Conservation (phyloP, 306 rosid species). For the Cyclanthera cordifolia region DNA sequence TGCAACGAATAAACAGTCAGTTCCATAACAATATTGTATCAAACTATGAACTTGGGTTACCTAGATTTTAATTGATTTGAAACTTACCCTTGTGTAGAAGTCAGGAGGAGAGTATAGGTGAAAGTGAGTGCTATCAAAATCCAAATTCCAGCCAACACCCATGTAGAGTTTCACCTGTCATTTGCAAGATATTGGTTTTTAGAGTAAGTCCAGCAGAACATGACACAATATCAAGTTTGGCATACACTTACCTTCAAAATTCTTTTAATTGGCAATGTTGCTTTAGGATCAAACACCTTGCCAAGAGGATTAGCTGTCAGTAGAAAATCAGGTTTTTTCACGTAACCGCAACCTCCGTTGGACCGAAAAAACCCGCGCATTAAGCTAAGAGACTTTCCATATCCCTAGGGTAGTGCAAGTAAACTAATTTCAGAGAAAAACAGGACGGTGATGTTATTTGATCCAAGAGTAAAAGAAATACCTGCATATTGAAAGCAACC, state of each 20-base stretch:
- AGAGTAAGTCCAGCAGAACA: neutral
- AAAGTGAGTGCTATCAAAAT: conserved; percentile 40
- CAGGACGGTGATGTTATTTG: neutral
- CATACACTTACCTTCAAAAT: conserved; percentile 47
- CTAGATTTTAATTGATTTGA: neutral
- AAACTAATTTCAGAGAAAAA: conserved; percentile 13
- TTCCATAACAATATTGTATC: neutral
- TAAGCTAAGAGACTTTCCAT: conserved; percentile 56
- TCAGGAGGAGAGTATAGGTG: conserved; percentile 74
- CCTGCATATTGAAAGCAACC: conserved; percentile 99
- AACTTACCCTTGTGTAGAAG: conserved; percentile 58
- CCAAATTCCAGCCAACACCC: conserved; percentile 46
- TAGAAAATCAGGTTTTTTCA: conserved; percentile 61
- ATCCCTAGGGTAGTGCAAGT: conserved; percentile 34
- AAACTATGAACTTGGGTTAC: neutral
- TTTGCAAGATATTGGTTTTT: neutral
- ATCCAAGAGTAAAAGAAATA: conserved; percentile 17
- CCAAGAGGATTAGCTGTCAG: conserved; percentile 25
- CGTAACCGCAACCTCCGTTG: conserved; percentile 82
- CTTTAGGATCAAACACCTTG: conserved; percentile 59
- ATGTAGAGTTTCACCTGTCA: conserved; percentile 59
- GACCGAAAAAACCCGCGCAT: conserved; percentile 86
- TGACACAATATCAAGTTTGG: conserved; percentile 9
- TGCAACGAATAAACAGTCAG: neutral
- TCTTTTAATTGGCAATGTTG: conserved; percentile 27